Conservation (phyloP, 495 filamentous ascomycete genomes). For the Aspergillus haitiensis region DNA sequence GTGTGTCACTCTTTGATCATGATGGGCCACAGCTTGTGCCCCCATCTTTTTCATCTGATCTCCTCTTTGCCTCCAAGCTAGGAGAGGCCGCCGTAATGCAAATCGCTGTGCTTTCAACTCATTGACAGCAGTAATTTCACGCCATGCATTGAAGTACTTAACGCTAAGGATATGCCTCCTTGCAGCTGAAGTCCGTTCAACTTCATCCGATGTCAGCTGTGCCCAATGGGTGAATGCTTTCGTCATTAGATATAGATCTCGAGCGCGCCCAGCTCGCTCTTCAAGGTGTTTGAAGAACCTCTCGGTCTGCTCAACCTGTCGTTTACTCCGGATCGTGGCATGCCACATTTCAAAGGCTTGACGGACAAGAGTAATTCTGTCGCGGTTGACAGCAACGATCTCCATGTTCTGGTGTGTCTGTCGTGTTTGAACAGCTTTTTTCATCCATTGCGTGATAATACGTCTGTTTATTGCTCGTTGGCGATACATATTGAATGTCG, state of each 20-base stretch:
- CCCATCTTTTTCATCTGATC: conserved; percentile 35
- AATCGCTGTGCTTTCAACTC: conserved; percentile 66
- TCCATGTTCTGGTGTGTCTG: conserved; percentile 50
- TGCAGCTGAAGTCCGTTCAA: conserved; percentile 58
- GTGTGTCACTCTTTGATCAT: conserved; percentile 45
- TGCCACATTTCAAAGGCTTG: conserved; percentile 62
- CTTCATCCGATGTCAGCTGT: conserved; percentile 59
- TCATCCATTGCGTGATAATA: conserved; percentile 55
- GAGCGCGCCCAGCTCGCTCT: conserved; percentile 58
- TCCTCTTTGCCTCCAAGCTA: conserved; percentile 52
- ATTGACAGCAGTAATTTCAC: conserved; percentile 69
- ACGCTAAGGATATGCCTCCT: conserved; percentile 66
- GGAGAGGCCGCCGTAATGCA: conserved; percentile 56
- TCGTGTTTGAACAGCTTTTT: conserved; percentile 46
- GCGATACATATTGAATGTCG: conserved; percentile 57
- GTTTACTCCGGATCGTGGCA: conserved; percentile 46
- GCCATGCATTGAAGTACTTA: conserved; percentile 77
- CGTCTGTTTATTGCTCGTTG: conserved; percentile 48
- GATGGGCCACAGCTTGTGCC: conserved; percentile 42
- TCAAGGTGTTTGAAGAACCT: conserved; percentile 64
- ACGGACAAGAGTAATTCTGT: conserved; percentile 53
- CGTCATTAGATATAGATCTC: conserved; percentile 65
- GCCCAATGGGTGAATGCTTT: conserved; percentile 78
- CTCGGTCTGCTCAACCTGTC: conserved; percentile 52
- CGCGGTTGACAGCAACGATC: conserved; percentile 49